phyloP scores from a whole-genome alignment of 768 basidiomycete species.

The Mrakia gelida region DNA sequence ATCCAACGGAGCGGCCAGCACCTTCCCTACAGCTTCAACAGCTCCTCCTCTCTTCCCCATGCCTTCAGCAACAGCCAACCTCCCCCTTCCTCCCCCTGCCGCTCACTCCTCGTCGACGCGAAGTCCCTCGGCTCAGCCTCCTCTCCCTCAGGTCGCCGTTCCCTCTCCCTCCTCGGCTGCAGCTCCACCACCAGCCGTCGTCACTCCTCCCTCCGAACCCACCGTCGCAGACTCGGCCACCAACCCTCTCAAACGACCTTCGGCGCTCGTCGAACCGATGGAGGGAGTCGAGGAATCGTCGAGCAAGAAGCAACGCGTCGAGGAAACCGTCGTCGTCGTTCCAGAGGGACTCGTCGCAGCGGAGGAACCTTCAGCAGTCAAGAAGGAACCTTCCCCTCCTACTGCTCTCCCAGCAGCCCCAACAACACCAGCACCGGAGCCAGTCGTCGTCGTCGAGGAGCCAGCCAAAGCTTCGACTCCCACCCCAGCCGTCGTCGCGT shows the following conservation, averaged over 20 bases:
- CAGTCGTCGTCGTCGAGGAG: background rate
- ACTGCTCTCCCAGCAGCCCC: background rate
- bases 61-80: background rate
- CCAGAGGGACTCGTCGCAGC: background rate
- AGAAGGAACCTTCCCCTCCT: too few relatives aligned
- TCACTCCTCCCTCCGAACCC: background rate
- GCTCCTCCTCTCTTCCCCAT: conserved; percentile 18
- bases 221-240: background rate
- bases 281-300: background rate
- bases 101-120: background rate
- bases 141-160: background rate
- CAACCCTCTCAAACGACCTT: background rate
- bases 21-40: conserved; percentile 19
- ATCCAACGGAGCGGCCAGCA: background rate
- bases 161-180: background rate
- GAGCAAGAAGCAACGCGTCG: background rate
- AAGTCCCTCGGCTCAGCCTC: background rate
- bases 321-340: background rate
- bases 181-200: background rate
- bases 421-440: background rate
- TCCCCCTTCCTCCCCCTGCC: background rate
- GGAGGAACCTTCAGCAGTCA: background rate
- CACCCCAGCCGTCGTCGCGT: too few relatives aligned
- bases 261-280: background rate
- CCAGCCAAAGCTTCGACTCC: background rate